Evolutionary conservation across 2,329 filamentous ascomycete species (phyloP).

Genomic region (Phialophora chinensis): DNA sequence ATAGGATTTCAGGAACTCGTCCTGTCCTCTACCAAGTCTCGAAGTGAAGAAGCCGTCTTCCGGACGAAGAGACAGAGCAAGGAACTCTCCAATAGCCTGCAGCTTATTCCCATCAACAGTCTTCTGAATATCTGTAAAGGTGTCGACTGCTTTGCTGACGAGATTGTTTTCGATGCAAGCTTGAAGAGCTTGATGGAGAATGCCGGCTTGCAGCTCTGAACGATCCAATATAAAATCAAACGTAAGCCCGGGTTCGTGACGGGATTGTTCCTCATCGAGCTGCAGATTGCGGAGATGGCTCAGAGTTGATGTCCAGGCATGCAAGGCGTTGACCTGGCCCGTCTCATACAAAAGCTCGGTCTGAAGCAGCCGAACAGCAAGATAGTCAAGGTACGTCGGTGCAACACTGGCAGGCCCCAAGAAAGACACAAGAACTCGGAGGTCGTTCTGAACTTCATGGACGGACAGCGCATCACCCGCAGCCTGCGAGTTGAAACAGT

Average conservation of each 20-base stretch:
- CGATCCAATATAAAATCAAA: constrained; percentile 31
- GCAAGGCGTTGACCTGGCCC: constrained; percentile 52
- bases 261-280: neutral
- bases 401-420: constrained; percentile 43
- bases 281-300: constrained; percentile 20
- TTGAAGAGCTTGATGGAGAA: constrained; percentile 50
- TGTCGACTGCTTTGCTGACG: constrained; percentile 30
- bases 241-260: constrained; percentile 10
- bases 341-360: constrained; percentile 54
- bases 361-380: constrained; percentile 59
- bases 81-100: constrained; percentile 36
- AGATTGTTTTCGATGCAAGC: constrained; percentile 43
- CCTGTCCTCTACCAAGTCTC: constrained; percentile 14
- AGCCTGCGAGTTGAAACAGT: constrained; percentile 50
- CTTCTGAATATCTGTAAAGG: constrained; percentile 39
- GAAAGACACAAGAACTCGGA: constrained; percentile 52
- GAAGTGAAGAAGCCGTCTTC: constrained; percentile 28
- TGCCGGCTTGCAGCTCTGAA: constrained; percentile 32
- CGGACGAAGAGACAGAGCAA: constrained; percentile 20
- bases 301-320: constrained; percentile 33
- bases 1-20: constrained; percentile 36
- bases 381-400: constrained; percentile 45
- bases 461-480: neutral
- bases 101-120: constrained; percentile 53
- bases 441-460: constrained; percentile 27